Conservation (phyloP, 345 rosid species). For the Erysimum cheiranthoides region DNA sequence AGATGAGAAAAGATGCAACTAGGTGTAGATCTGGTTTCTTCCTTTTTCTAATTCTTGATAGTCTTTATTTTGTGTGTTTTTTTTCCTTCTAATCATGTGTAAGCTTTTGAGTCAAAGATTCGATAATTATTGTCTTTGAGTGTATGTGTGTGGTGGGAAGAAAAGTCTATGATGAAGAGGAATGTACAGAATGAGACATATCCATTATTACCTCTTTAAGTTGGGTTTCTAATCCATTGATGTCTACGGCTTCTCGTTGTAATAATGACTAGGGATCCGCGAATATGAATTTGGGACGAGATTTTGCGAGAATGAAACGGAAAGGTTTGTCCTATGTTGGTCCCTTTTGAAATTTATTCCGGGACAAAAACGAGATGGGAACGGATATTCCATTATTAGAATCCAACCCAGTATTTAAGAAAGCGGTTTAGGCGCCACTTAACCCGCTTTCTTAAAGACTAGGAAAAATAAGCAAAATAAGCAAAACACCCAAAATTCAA, state of each 20-base stretch:
- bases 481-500: no score
- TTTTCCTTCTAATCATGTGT: background rate
- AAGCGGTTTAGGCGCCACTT: no score
- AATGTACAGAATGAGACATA: constrained; percentile 27
- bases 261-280: no score
- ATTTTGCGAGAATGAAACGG: no score
- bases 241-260: background rate
- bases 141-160: constrained; percentile 17
- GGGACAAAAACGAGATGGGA: no score
- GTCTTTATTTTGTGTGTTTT: background rate
- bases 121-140: constrained; percentile 8
- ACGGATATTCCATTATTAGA: no score
- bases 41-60: constrained; percentile 27
- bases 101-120: constrained; percentile 34
- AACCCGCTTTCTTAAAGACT: no score
- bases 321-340: no score
- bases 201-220: background rate
- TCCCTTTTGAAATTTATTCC: no score
- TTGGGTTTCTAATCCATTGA: background rate
- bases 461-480: no score
- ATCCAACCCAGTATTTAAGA: no score
- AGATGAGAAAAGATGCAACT: constrained; percentile 25
- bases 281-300: no score
- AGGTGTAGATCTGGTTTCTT: constrained; percentile 35
- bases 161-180: constrained; percentile 25